Percentiles rank a stretch among this genome's conserved stretches.
Conservation (phyloP, 495 filamentous ascomycete genomes). For the Hyaloscypha hepaticicola region DNA sequence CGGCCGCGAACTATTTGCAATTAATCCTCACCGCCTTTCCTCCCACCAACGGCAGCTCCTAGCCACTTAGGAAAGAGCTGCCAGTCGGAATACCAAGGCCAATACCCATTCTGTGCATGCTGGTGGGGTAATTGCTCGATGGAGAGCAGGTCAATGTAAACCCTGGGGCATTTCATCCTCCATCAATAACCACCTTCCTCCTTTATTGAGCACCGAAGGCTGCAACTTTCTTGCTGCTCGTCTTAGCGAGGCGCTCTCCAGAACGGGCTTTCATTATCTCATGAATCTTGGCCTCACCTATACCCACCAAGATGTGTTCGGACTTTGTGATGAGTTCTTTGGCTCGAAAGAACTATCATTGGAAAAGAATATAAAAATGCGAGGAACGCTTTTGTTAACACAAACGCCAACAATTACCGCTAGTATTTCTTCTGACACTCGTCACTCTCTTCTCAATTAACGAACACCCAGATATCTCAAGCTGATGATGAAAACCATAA, state of each 20-base stretch:
- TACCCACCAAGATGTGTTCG: slow-evolving; percentile 42
- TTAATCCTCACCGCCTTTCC: not conserved
- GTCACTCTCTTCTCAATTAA: not conserved
- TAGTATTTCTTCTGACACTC: slow-evolving; percentile 26
- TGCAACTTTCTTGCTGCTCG: slow-evolving; percentile 12
- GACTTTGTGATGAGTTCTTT: slow-evolving; percentile 43
- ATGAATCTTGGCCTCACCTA: slow-evolving; percentile 41
- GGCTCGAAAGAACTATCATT: slow-evolving; percentile 26
- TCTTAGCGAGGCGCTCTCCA: slow-evolving; percentile 43
- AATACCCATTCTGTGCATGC: not conserved
- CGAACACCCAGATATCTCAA: slow-evolving; percentile 22
- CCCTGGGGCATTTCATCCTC: too few species aligned
- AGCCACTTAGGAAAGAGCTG: too few species aligned
- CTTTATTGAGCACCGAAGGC: too few species aligned
- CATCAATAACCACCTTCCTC: too few species aligned
- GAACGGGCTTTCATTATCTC: slow-evolving; percentile 48
- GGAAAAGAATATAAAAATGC: slow-evolving; percentile 42
- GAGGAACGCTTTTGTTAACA: slow-evolving; percentile 40
- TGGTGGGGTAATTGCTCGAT: too few species aligned
- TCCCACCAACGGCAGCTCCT: not conserved
- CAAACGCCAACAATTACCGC: slow-evolving; percentile 45
- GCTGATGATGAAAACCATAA: slow-evolving; percentile 43
- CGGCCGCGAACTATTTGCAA: not conserved
- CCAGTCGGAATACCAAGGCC: too few species aligned
- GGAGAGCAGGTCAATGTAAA: too few species aligned